phyloP scores from a whole-genome alignment of 73 alveolate genomes.

The Symbiodinium pilosum region DNA sequence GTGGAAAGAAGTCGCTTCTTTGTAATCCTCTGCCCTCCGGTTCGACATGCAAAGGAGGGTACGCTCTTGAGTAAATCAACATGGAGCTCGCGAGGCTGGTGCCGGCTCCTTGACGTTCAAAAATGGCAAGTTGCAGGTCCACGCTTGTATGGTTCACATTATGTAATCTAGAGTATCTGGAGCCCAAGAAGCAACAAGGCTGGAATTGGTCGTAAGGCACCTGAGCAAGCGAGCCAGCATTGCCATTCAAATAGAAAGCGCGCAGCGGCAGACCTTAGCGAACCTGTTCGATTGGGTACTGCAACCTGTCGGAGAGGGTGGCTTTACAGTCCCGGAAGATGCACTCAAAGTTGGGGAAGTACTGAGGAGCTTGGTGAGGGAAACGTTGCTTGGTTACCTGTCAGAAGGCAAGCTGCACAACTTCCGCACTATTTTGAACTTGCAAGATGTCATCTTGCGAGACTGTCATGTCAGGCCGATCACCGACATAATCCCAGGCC shows the following conservation, averaged over 20 bases:
- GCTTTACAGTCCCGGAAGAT: background rate
- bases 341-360: background rate
- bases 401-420: background rate
- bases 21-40: background rate
- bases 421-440: background rate
- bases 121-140: background rate
- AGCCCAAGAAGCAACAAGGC: background rate
- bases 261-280: background rate
- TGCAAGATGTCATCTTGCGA: background rate
- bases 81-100: background rate
- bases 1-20: background rate
- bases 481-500: background rate
- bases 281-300: background rate
- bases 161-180: background rate
- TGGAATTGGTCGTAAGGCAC: background rate
- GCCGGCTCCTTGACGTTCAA: background rate
- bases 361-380: background rate
- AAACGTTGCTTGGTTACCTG: background rate
- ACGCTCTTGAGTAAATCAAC: background rate
- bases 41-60: background rate
- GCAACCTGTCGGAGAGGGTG: background rate
- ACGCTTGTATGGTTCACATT: background rate
- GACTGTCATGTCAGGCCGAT: background rate
- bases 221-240: constrained; percentile 1
- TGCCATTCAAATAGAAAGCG: background rate